These are phyloP conservation scores for Chlamydomonas schloesseri DNA, from an alignment of 139 green algal species.

Conservation along the genomic window DNA sequence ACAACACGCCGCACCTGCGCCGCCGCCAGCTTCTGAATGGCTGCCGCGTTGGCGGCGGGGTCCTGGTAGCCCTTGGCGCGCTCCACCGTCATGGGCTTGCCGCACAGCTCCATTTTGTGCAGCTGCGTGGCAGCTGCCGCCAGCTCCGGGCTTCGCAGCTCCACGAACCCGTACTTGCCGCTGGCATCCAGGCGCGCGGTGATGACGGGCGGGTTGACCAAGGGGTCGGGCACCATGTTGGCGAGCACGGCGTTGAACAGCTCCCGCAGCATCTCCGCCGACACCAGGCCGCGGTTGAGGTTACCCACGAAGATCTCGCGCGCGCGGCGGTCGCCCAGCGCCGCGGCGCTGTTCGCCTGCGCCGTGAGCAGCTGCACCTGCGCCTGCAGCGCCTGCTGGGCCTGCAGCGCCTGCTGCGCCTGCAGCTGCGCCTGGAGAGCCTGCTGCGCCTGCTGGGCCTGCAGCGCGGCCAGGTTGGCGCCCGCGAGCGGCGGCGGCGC, in stretches of 20 bases:
- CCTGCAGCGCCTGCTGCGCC: conserved; percentile 43
- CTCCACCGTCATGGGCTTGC: conserved; percentile 84
- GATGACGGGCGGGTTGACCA: conserved; percentile 79
- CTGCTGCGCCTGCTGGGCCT: conserved; percentile 40
- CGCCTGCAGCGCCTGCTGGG: conserved; percentile 15
- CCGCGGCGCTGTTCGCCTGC: conserved; percentile 34
- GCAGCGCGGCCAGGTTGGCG: conserved; percentile 1
- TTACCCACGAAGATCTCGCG: conserved; percentile 92
- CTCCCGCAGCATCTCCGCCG: conserved; percentile 78
- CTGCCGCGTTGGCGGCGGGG: conserved; percentile 7
- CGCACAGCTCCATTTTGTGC: conserved; percentile 89
- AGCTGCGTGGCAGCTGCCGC: conserved; percentile 79
- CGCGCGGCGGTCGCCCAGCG: conserved; percentile 48
- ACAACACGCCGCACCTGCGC: neutral
- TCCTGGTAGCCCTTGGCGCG: conserved; percentile 86
- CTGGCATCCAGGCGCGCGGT: conserved; percentile 70
- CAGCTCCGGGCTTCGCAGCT: conserved; percentile 84
- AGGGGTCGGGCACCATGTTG: conserved; percentile 73
- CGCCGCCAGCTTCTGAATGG: conserved; percentile 37
- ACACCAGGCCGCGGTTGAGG: conserved; percentile 82
- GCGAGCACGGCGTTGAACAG: conserved; percentile 85
- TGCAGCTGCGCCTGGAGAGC: conserved; percentile 31
- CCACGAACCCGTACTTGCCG: conserved; percentile 79
- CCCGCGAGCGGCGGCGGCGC: neutral
- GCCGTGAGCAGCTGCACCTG: conserved; percentile 43